phyloP scores from a whole-genome alignment of 108 stramenopile species.

The Stephanodiscus triporus region DNA sequence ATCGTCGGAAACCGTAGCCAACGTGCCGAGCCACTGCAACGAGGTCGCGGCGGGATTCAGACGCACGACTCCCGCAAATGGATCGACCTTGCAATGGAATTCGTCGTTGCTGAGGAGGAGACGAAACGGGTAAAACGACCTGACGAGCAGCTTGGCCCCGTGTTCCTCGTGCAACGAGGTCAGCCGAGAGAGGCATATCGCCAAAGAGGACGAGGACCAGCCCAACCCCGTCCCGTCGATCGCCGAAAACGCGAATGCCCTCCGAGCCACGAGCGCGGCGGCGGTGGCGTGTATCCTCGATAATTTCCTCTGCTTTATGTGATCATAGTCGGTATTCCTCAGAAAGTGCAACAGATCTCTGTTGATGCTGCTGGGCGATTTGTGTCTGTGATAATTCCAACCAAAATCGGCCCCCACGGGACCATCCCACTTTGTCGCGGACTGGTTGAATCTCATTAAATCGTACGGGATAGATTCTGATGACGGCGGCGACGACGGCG shows the following conservation, averaged over 20 bases:
- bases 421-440: constrained; percentile 1
- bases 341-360: constrained; percentile 62
- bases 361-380: constrained; percentile 21
- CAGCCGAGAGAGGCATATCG: constrained; percentile 53
- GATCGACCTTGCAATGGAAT: constrained; percentile 53
- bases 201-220: constrained; percentile 72
- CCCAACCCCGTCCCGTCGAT: constrained; percentile 79
- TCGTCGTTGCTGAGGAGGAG: constrained; percentile 65
- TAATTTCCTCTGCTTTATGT: constrained; percentile 60
- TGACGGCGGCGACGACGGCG: background rate
- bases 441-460: too few species aligned
- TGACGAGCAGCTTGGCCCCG: constrained; percentile 46
- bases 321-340: constrained; percentile 24
- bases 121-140: constrained; percentile 83
- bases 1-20: constrained; percentile 57
- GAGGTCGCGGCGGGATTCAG: constrained; percentile 71
- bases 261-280: constrained; percentile 67
- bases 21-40: constrained; percentile 67
- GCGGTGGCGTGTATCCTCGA: constrained; percentile 73
- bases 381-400: constrained; percentile 50
- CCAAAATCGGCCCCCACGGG: constrained; percentile 30
- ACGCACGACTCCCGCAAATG: constrained; percentile 62
- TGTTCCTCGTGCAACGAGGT: constrained; percentile 72
- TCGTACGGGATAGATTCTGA: background rate
- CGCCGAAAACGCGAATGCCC: constrained; percentile 69